These are phyloP conservation scores for Parastagonospora nodorum DNA, from an alignment of 2,329 filamentous ascomycete genomes.

Conservation along the genomic window DNA sequence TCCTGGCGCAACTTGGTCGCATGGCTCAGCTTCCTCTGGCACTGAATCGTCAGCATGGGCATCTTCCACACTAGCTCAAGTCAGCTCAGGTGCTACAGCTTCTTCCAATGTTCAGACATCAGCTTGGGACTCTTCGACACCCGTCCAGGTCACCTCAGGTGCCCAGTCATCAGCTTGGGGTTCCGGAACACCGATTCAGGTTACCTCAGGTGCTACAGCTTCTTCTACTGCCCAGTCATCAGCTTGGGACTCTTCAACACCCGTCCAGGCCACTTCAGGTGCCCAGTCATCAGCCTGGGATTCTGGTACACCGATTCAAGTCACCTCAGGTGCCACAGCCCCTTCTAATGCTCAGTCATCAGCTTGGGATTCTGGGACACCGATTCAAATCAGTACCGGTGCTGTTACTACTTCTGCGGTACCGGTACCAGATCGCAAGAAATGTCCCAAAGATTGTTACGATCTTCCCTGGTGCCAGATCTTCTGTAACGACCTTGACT, in stretches of 20 bases:
- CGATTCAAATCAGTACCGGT: neutral
- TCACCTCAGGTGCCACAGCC: too few species aligned
- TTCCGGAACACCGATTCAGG: too few species aligned
- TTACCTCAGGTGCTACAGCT: neutral
- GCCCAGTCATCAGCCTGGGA: too few species aligned
- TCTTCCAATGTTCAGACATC: neutral
- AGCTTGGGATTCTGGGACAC: neutral
- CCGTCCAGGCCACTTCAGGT: too few species aligned
- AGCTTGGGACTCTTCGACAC: neutral
- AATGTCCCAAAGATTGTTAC: conserved; percentile 7
- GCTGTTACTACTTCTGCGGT: too few species aligned
- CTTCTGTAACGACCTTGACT: conserved; percentile 2
- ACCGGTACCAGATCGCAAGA: too few species aligned
- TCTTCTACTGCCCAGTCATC: neutral
- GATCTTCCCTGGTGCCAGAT: conserved; percentile 2
- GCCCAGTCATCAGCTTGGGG: too few species aligned
- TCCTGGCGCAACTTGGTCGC: neutral
- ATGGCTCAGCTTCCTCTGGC: neutral
- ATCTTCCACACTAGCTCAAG: neutral
- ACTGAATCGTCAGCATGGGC: neutral
- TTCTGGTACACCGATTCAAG: too few species aligned
- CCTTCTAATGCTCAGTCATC: too few species aligned
- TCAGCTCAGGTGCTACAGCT: neutral
- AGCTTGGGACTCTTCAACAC: neutral
- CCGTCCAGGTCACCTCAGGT: too few species aligned